Conservation (phyloP, 2,329 filamentous ascomycete species). For the Cladobotryum mycophilum region DNA sequence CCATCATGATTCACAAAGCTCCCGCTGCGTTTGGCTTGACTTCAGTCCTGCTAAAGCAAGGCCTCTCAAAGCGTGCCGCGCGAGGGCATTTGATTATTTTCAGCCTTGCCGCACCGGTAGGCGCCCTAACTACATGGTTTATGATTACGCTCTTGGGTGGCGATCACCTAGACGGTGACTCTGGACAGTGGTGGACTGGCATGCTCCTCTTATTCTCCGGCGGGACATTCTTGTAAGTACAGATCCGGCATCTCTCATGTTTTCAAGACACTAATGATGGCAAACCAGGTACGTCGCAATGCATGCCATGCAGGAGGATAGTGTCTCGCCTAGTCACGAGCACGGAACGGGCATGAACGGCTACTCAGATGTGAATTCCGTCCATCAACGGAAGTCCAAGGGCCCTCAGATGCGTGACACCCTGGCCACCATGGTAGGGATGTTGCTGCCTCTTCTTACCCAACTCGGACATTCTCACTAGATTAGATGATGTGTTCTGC, state of each 20-base stretch:
- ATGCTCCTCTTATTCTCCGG: conserved; percentile 92
- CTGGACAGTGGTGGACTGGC: conserved; percentile 80
- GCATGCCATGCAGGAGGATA: conserved; percentile 91
- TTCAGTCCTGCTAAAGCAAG: conserved; percentile 82
- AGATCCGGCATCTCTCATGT: not conserved
- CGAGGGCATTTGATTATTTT: conserved; percentile 84
- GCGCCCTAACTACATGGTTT: conserved; percentile 77
- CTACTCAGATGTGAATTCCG: conserved; percentile 42
- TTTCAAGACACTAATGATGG: not conserved
- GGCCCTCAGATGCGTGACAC: conserved; percentile 62
- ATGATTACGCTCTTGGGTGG: conserved; percentile 69
- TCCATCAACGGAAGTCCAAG: conserved; percentile 43
- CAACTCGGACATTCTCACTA: conserved; percentile 71
- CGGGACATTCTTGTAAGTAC: conserved; percentile 82
- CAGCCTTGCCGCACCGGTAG: conserved; percentile 81
- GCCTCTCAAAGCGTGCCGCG: conserved; percentile 78
- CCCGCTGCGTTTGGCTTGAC: conserved; percentile 93
- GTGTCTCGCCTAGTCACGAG: conserved; percentile 44
- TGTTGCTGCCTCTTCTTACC: conserved; percentile 71
- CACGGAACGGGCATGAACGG: conserved; percentile 45
- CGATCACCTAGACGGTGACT: conserved; percentile 49
- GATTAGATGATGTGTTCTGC: not conserved
- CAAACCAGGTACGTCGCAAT: conserved; percentile 80
- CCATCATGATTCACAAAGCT: conserved; percentile 96
- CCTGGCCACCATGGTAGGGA: conserved; percentile 64